Evolutionary conservation across 1,284 basidiomycete species (phyloP), one percentile per base, ranked within the genome.

Genomic region (Rhodofomes roseus): DNA sequence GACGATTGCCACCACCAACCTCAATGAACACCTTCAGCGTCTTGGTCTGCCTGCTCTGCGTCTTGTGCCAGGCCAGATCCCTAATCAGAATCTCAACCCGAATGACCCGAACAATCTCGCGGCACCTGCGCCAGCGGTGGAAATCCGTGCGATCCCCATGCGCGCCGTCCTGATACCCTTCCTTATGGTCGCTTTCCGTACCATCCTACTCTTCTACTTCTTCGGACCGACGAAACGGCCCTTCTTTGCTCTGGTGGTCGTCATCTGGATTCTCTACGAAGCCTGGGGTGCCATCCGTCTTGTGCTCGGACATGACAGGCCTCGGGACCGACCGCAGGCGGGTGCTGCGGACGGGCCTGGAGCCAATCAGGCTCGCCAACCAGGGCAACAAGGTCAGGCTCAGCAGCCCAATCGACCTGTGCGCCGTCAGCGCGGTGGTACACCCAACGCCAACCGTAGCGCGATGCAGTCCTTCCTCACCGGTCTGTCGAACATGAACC

Each of bases 141-240:
- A 80, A 54, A 71, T 82, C 60, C 70, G 78, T 27, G 71, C 82
- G 46, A 75, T 87, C 23, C 82, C 81, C 3, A 60, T 88, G 41
- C 82, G 86, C 25, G 85, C 87, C 8, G 76, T 92, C 14, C 67
- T 92, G 41, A 77, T 84, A 14, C 88, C 90, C 0, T 69, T 92
- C 11, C 65, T 87, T 50, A 81, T 92, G 79, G 79, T 92, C 29
- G 62, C 82, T 18, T 77, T 92, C 68, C 85, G 90, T 54, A 90
- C 87, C 0, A 67, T 84, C 16, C 77, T 93, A 16, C 74, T 93
- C 43, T 77, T 93, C 6, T 92, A 91, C 70, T 90, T 93, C 73
- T 86, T 93, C 66, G 86, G 87, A 2, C 90, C 90, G 0, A 82
- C 87, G 2, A 80, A 87, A 63, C 88, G 89, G 61, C 90, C 90